Evolutionary conservation across 2,329 filamentous ascomycete species (phyloP).

Genomic region (Neurospora sp.): DNA sequence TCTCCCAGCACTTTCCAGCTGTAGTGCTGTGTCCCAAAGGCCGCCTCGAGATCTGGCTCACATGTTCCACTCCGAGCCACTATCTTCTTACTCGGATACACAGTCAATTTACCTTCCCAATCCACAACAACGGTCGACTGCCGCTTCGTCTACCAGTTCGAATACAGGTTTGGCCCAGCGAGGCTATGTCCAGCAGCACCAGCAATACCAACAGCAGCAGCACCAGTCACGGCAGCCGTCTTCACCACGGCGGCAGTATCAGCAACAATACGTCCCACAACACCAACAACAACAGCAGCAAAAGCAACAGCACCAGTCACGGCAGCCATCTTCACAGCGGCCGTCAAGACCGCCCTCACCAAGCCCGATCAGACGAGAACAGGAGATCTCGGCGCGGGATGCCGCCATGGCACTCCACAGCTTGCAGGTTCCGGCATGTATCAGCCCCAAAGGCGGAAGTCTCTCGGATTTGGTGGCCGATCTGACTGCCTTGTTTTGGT

Average conservation of each 20-base stretch:
- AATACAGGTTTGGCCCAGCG: not conserved
- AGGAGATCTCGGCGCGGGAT: conserved; percentile 26
- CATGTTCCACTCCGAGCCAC: not conserved
- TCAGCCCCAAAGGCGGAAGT: conserved; percentile 65
- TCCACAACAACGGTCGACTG: not conserved
- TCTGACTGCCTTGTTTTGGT: conserved; percentile 98
- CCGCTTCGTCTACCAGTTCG: not conserved
- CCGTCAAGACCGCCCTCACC: conserved; percentile 27
- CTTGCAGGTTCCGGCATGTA: conserved; percentile 64
- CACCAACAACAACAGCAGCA: conserved; percentile 1
- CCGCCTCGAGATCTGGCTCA: conserved; percentile 4
- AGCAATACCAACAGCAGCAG: conserved; percentile 1
- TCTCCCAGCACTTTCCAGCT: not conserved
- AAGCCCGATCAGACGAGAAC: conserved; percentile 17
- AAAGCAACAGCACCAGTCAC: not conserved
- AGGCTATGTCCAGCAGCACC: not conserved
- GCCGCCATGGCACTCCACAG: conserved; percentile 44
- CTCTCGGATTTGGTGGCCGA: conserved; percentile 75
- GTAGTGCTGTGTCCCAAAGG: conserved; percentile 2
- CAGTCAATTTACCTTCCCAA: not conserved
- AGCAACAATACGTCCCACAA: not conserved
- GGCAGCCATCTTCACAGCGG: conserved; percentile 18
- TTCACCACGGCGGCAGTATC: conserved; percentile 19
- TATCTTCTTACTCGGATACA: not conserved
- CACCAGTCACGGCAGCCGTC: not conserved